Base-by-base conservation (phyloP, 2,329 filamentous ascomycete genomes). In the Coniochaeta hoffmannii region DNA sequence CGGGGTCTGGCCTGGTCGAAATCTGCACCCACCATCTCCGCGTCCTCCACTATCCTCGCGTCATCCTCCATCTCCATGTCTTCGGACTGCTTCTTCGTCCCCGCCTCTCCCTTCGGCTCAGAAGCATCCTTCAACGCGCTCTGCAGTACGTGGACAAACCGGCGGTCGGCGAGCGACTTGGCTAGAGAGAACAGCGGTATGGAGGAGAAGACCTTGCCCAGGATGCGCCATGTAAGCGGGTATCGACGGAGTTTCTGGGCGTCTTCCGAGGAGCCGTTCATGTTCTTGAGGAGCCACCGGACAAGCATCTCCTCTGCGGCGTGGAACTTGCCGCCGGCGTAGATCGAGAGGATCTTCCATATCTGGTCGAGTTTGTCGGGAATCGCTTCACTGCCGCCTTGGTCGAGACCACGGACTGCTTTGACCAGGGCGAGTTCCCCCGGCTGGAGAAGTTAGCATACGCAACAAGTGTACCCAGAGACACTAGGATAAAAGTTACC, bases 101-200 rank as follows among this genome's bases (percentile, higher is more conserved):
- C 41, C 19, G 24, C 7, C 10, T 19, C 28, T 28, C 30, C 24
- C 28, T 31, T 51, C 10, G 71, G 65, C 4, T 63, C 66, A 1
- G 76, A 75, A 35, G 80, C 61, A 24, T 90, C 86, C 50, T 81
- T 76, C 50, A 91, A 70, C 0, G 86, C 82, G 62, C 83, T 80
- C 62, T 86, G 82, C 41, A 95, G 67, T 10, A 90, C 80, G 1
- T 72, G 70, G 32, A 88, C 71, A 54, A 95, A 89, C 49, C 82
- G 79, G 56, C 86, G 78, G 56, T 91, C 85, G 22, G 82, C 84
- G 7, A 96, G 76, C 4, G 88, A 83, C 56, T 85, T 84, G 9
- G 89, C 88, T 24, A 89, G 75, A 11, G 83, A 85, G 49, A 87
- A 85, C 0, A 84, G 73, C 0, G 89, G 86, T 17, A 93, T 81